Conservation (phyloP, 345 rosid species). For the Linum usitatissimum region DNA sequence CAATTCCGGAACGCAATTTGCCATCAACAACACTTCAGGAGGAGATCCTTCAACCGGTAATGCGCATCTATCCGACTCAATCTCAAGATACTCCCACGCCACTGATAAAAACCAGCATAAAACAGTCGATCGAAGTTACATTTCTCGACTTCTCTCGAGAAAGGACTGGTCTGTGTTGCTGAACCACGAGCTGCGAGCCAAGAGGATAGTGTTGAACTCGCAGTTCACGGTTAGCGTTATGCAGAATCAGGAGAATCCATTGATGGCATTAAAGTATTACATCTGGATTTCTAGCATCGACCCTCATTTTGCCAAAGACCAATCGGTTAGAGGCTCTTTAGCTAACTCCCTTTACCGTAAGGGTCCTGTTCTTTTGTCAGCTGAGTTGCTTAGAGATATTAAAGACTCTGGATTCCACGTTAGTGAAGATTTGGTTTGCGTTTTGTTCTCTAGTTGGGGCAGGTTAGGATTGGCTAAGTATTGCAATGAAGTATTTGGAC, state of each 20-base stretch:
- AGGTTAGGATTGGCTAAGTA: conserved; percentile 75
- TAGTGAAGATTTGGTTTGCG: conserved; percentile 57
- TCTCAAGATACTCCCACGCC: conserved; percentile 6
- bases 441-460: conserved; percentile 87
- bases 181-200: conserved; percentile 47
- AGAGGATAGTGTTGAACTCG: conserved; percentile 38
- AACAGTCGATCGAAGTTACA: conserved; percentile 34
- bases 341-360: conserved; percentile 37
- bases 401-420: conserved; percentile 42
- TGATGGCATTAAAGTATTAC: conserved; percentile 48
- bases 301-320: conserved; percentile 38
- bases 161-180: conserved; percentile 68
- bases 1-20: conserved; percentile 1
- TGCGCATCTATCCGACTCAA: background rate
- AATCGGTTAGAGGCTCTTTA: conserved; percentile 41
- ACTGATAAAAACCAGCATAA: conserved; percentile 13
- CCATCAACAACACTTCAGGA: background rate
- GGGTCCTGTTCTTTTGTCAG: conserved; percentile 68
- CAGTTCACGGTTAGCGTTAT: conserved; percentile 48
- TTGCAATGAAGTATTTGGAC: conserved; percentile 70
- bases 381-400: conserved; percentile 57
- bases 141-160: conserved; percentile 47
- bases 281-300: conserved; percentile 61
- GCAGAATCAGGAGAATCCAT: conserved; percentile 71
- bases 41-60: conserved; percentile 26